phyloP scores from a whole-genome alignment of 2,329 filamentous ascomycete genomes.

The Pseudonectria foliicola region DNA sequence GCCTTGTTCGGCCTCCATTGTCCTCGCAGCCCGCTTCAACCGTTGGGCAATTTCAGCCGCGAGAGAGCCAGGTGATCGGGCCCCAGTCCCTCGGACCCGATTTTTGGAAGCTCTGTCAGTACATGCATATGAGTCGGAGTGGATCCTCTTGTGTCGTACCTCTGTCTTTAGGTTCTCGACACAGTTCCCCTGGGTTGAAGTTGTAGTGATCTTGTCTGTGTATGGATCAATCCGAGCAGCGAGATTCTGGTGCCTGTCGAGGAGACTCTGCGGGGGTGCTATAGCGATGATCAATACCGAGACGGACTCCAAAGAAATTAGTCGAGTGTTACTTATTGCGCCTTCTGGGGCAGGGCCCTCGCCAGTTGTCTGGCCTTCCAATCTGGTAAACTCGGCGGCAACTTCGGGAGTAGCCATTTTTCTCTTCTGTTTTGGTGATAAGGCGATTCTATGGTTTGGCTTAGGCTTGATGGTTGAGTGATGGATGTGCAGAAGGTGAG shows the following conservation, averaged over 20 bases:
- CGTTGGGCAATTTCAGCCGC: constrained; percentile 16
- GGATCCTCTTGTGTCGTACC: constrained; percentile 3
- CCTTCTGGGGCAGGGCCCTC: constrained; percentile 14
- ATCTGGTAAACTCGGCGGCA: constrained; percentile 10
- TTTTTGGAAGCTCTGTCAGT: constrained; percentile 2
- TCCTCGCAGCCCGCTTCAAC: no score
- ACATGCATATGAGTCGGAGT: rapidly evolving
- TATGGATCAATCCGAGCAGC: constrained; percentile 9
- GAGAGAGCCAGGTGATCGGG: constrained; percentile 18
- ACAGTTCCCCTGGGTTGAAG: neutral
- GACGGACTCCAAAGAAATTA: no score
- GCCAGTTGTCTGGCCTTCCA: constrained; percentile 9
- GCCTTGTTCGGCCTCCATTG: no score
- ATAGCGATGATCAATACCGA: neutral
- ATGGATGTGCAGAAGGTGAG: neutral
- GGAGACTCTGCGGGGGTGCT: constrained; percentile 16
- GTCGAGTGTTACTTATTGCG: constrained; percentile 7
- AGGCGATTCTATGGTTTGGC: neutral
- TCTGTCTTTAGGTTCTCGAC: constrained; percentile 8
- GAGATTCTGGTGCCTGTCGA: constrained; percentile 20
- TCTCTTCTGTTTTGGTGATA: neutral
- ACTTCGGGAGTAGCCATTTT: constrained; percentile 18
- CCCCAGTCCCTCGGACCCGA: constrained; percentile 18
- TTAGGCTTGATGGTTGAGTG: neutral
- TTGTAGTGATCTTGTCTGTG: neutral